Base-by-base conservation (phyloP, 768 basidiomycete genomes). In the Boletus vinaceobasis region DNA sequence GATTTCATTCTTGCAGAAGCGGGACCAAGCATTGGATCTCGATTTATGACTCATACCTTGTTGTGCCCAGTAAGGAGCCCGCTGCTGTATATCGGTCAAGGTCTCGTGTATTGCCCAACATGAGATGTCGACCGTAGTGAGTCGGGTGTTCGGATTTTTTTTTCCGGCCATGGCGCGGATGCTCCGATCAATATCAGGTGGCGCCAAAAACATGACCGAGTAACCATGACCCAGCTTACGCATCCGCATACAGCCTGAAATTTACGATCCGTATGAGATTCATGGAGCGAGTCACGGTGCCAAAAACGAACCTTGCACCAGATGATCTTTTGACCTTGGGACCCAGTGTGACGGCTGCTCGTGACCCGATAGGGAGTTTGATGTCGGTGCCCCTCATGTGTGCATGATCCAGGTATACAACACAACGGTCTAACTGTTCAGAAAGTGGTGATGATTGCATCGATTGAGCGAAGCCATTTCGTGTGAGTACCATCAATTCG, bases 71-170 rank as follows among this genome's bases (percentile, higher is more conserved):
- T 43, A 15, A 5, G 42, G 23, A 43, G 42, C 23, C 15, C 26
- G 23, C 8, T 4, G 42, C 4, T 43, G 14, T 5, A 43, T 43
- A 15, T 43, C 26, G 0, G 32, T 43, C 57, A 76, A 79, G 7
- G 79, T 79, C 54, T 78, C 73, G 1, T 53, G 59, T 65, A 80
- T 76, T 1, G 71, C 61, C 80, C 80, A 81, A 19, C 63, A 60
- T 5, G 79, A 39, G 31, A 81, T 62, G 43, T 79, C 73, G 10
- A 43, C 31, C 1, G 67, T 52, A 4, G 32, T 32, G 26, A 61
- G 35, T 0, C 1, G 33, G 1, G 3, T 2, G 7, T 61, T 44
- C 0, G 4, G 40, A 29, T 52, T 26, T 1, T 9, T 17, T 23
- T 65, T 67, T 13, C 31, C 32, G 27, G 47, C 40, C 1, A 64